Evolutionary conservation across 1,139 yeast species (phyloP).

Genomic region (Wickerhamiella pararugosa): DNA sequence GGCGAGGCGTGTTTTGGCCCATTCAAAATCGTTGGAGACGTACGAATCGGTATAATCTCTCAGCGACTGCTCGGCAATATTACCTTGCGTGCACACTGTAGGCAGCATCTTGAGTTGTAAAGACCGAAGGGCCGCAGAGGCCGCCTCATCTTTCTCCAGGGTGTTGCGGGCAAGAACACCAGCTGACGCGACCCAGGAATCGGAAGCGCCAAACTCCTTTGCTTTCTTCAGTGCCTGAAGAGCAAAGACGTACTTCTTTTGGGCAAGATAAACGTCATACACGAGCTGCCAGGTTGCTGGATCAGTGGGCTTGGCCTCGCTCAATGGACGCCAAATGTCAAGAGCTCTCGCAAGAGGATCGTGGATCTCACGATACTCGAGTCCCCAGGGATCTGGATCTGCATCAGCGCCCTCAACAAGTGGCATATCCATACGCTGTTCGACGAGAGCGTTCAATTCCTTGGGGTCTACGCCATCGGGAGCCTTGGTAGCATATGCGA

Average conservation of each 20-base stretch:
- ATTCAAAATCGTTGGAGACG: slow-evolving; percentile 15
- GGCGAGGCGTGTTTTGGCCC: slow-evolving; percentile 12
- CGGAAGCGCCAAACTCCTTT: slow-evolving; percentile 20
- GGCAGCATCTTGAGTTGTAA: slow-evolving; percentile 22
- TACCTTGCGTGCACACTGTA: slow-evolving; percentile 19
- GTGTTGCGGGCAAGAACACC: slow-evolving; percentile 19
- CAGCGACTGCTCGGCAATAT: slow-evolving; percentile 16
- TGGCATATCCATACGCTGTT: slow-evolving; percentile 28
- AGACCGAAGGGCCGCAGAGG: slow-evolving; percentile 22
- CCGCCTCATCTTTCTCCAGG: slow-evolving; percentile 17
- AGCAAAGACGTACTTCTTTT: slow-evolving; percentile 34
- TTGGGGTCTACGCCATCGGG: slow-evolving; percentile 13
- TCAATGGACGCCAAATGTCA: slow-evolving; percentile 27
- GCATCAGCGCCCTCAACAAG: slow-evolving; percentile 21
- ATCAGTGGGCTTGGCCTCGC: slow-evolving; percentile 18
- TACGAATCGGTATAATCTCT: slow-evolving; percentile 17
- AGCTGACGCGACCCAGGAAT: slow-evolving; percentile 19
- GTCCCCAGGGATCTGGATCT: slow-evolving; percentile 29
- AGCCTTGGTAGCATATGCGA: slow-evolving; percentile 26
- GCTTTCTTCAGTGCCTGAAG: slow-evolving; percentile 30
- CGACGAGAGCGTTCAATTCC: slow-evolving; percentile 23
- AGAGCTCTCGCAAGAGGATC: slow-evolving; percentile 30
- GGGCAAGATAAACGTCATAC: slow-evolving; percentile 30
- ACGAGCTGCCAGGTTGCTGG: slow-evolving; percentile 29
- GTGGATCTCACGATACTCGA: slow-evolving; percentile 22